Conservation (phyloP, 2,329 filamentous ascomycete species). For the Didymella arachidicola region DNA sequence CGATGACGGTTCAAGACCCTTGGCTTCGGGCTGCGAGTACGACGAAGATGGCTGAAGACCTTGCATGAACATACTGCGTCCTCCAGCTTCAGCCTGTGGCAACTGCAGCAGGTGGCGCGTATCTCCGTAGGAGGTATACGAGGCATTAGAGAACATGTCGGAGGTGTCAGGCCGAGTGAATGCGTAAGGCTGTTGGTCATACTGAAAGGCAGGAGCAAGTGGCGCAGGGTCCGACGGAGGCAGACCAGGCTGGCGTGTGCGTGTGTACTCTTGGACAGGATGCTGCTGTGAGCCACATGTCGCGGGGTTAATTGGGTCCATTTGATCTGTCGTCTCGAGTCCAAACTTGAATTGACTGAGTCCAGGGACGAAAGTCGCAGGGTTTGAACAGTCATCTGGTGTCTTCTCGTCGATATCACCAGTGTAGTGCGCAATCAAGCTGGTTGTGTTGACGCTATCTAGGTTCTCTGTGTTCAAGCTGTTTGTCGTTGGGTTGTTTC, state of each 20-base stretch:
- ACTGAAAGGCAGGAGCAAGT: slow-evolving; percentile 39
- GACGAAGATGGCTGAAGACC: slow-evolving; percentile 35
- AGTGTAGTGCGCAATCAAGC: slow-evolving; percentile 8
- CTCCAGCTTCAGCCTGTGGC: slow-evolving; percentile 20
- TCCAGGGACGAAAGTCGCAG: slow-evolving; percentile 18
- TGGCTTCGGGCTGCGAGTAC: slow-evolving; percentile 28
- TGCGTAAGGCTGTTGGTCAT: slow-evolving; percentile 20
- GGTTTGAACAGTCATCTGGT: slow-evolving; percentile 5
- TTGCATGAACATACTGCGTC: slow-evolving; percentile 3
- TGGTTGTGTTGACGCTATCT: slow-evolving; percentile 1
- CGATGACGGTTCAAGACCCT: slow-evolving; percentile 32
- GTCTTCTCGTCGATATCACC: background rate
- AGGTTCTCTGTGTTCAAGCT: slow-evolving; percentile 4
- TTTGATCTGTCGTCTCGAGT: slow-evolving; percentile 3
- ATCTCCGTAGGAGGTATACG: slow-evolving; percentile 48
- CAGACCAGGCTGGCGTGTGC: slow-evolving; percentile 26
- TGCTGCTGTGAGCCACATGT: background rate
- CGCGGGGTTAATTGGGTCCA: slow-evolving; percentile 1
- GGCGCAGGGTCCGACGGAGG: slow-evolving; percentile 39
- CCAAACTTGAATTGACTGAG: slow-evolving; percentile 41
- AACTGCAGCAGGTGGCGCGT: slow-evolving; percentile 44
- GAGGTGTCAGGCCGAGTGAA: slow-evolving; percentile 26
- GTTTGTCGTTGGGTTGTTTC: slow-evolving; percentile 16
- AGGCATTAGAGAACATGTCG: slow-evolving; percentile 35
- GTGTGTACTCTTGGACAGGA: slow-evolving; percentile 12